Base-by-base conservation (phyloP, 257 asterid species). In the Euphrasia confusa region DNA sequence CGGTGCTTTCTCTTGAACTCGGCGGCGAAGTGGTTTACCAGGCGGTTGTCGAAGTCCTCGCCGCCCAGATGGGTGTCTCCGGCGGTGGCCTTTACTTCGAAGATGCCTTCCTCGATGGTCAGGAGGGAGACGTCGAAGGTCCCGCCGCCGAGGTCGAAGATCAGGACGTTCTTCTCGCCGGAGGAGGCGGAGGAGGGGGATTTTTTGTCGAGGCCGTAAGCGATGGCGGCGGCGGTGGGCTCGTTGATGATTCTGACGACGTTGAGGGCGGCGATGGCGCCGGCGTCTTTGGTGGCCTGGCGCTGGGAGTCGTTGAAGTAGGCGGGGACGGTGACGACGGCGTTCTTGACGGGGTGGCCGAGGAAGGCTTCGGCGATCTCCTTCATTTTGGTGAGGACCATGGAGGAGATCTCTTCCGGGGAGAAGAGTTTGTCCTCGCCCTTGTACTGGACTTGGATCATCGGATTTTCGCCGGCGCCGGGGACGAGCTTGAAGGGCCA, bases 51-150 rank as follows among this genome's bases (percentile, higher is more conserved):
- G 4, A 76, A 76, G 14, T 76, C 81, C 37, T 76, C 81, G 2
- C 81, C 81, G 5, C 81, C 81, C 6, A 76, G 66, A 17, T 76
- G 81, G 6, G 81, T 76, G 21, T 76, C 80, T 3, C 81, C 81
- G 5, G 81, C 81, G 0, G 81, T 76, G 0, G 81, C 11, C 15
- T 76, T 76, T 3, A 76, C 81, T 30, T 76, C 81, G 13, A 76
- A 76, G 8, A 76, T 76, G 1, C 81, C 77, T 14, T 76, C 81
- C 69, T 76, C 81, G 0, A 76, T 76, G 3, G 81, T 76, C 56
- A 76, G 69, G 0, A 76, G 49, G 4, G 81, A 76, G 7, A 76
- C 77, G 50, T 76, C 77, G 0, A 76, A 76, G 1, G 80, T 76
- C 2, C 80, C 80, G 2, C 80, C 80, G 3, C 80, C 80, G 0